These are phyloP conservation scores for Yamagishiella unicocca DNA, from an alignment of 139 green algal species.

Conservation along the genomic window DNA sequence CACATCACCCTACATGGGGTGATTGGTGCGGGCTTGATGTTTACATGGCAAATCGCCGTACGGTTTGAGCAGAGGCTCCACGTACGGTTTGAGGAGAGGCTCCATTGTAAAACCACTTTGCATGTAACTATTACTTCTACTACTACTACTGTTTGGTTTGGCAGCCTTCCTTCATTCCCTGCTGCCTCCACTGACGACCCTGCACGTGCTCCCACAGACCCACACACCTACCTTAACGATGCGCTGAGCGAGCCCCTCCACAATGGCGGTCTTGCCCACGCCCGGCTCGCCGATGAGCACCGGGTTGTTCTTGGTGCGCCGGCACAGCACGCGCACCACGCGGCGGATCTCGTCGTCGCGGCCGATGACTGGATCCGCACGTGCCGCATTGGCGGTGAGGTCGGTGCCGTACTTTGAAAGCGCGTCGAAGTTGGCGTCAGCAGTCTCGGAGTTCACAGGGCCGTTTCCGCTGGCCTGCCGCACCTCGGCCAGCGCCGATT, in stretches of 20 bases:
- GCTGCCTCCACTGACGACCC: no score
- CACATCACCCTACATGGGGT: conserved; percentile 79
- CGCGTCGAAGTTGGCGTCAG: conserved; percentile 90
- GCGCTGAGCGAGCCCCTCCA: conserved; percentile 93
- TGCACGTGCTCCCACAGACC: no score
- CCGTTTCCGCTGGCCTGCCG: conserved; percentile 51
- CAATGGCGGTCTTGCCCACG: conserved; percentile 83
- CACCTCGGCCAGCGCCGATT: conserved; percentile 78
- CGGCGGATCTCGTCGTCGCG: conserved; percentile 87
- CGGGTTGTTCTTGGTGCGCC: conserved; percentile 98
- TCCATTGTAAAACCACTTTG: no score
- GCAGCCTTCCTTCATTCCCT: no score
- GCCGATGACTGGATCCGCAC: conserved; percentile 95
- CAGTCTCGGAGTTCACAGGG: conserved; percentile 66
- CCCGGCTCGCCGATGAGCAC: conserved; percentile 95
- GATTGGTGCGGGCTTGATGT: not conserved
- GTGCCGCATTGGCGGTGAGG: conserved; percentile 89
- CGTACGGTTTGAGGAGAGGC: no score
- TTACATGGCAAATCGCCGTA: no score
- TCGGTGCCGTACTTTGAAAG: conserved; percentile 93
- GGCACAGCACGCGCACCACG: conserved; percentile 89
- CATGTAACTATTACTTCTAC: no score
- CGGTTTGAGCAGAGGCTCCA: no score
- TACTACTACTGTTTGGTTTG: no score
- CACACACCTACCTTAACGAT: conserved; percentile 88